phyloP scores from a whole-genome alignment of 345 rosid species.

The rapeseed (Brassica napus) region Da-Ae NC_063440.1:24631501-24632000 shows the following conservation, averaged over 20 bases:
- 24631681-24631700: background rate
- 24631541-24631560: constrained; percentile 19
- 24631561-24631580: constrained; percentile 19
- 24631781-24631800: background rate
- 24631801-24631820: background rate
- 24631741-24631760: background rate
- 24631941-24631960: constrained; percentile 12
- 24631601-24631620: background rate
- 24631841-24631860: background rate
- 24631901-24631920: background rate
- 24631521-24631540: constrained; percentile 2
- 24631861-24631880: background rate
- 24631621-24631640: background rate
- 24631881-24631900: background rate
- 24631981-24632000: constrained; percentile 20
- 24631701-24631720: constrained; percentile 14
- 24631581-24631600: constrained; percentile 15
- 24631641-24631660: background rate
- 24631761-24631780: background rate
- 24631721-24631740: background rate
- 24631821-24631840: background rate
- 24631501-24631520: background rate
- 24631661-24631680: background rate
- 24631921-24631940: background rate
- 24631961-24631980: constrained; percentile 6